A percentile compares a stretch with the other conserved stretches of the same genome.
phyloP scores from a whole-genome alignment of 2,329 filamentous ascomycete genomes.

The Scedosporium aurantiacum region DNA sequence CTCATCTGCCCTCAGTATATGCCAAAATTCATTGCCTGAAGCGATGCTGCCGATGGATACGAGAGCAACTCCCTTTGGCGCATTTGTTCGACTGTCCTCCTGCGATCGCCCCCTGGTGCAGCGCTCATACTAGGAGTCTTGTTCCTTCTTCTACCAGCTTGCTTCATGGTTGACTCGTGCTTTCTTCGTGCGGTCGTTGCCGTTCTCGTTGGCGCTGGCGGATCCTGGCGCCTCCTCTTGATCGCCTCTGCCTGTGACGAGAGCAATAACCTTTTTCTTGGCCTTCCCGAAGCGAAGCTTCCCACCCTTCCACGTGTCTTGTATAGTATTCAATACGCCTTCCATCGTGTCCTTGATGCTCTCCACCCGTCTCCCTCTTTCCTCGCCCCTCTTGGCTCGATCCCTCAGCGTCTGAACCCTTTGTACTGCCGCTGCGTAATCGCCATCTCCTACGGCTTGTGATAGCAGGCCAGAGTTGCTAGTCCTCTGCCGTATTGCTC shows the following conservation, averaged over 20 bases:
- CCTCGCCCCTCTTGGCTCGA: not conserved
- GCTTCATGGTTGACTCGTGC: not conserved
- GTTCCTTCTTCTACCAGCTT: not conserved
- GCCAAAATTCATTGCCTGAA: not conserved
- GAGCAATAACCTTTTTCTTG: not conserved
- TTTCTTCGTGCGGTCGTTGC: not conserved
- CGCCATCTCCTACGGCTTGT: not conserved
- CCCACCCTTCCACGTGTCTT: not conserved
- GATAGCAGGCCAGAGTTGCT: not conserved
- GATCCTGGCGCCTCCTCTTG: too few species aligned
- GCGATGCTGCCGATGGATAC: not conserved
- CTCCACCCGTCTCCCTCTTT: not conserved
- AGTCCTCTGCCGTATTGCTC: not conserved
- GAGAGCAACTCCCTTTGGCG: not conserved
- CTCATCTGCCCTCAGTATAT: too few species aligned
- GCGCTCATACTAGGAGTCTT: not conserved
- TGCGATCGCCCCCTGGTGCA: not conserved
- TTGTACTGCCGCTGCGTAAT: not conserved
- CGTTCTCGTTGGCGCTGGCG: too few species aligned
- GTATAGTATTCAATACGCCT: not conserved
- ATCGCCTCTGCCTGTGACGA: not conserved
- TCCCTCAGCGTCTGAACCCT: not conserved
- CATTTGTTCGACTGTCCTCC: not conserved
- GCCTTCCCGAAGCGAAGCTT: not conserved
- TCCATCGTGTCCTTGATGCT: not conserved